Base-by-base conservation (phyloP, 2,329 filamentous ascomycete genomes). In the Aspergillus fumigatiaffinis region DNA sequence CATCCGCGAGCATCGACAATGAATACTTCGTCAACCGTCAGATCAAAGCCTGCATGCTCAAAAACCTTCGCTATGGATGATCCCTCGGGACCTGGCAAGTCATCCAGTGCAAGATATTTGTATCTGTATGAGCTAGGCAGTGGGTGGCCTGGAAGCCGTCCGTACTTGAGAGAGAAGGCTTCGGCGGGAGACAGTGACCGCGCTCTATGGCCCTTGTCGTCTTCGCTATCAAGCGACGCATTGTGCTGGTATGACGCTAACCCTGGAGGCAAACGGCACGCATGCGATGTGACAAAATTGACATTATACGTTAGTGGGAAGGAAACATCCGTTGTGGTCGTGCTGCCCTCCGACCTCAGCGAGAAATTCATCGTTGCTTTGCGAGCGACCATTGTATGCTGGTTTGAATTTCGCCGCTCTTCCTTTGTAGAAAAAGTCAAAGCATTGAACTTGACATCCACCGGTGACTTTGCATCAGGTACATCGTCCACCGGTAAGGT, bases 251-350 rank as follows among this genome's bases (percentile, higher is more conserved):
- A 53, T 7, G 59, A 62, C 7, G 66, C 62, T 49, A 69, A 66
- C 3, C 75, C 75, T 6, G 67, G 61, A 3, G 81, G 80, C 10
- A 78, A 73, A 6, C 73, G 76, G 65, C 83, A 86, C 20, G 80
- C 80, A 64, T 80, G 81, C 1, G 82, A 80, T 0, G 80, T 77
- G 47, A 86, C 71, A 63, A 84, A 85, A 28, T 80, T 76, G 14
- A 82, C 76, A 57, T 84, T 80, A 65, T 82, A 76, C 17, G 69
- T 72, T 26, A 85, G 68, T 1, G 77, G 71, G 29, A 80, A 70
- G 10, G 68, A 63, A 12, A 75, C 23, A 8, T n/a, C 60, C 17
- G 65, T 61, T 25, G 54, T 60, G 3, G 66, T 57, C 1, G 46
- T 44, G 23, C 51, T 63, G 55, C 51, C 29, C 3, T 59, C 60